These are phyloP conservation scores for Glycine tomentella DNA, from an alignment of 306 rosid genomes.

Conservation along the genomic window DNA sequence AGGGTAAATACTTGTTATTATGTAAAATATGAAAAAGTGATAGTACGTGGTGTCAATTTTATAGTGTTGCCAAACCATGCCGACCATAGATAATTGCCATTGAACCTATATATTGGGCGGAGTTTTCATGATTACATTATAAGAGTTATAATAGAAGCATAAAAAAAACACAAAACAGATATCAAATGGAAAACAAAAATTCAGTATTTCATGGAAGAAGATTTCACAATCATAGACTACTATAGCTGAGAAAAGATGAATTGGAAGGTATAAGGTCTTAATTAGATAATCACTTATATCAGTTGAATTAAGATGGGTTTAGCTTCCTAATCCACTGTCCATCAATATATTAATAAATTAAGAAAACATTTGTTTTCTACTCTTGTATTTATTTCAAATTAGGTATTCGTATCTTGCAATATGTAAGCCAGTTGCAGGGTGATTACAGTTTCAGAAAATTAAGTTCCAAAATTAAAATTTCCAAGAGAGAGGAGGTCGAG, in stretches of 20 bases:
- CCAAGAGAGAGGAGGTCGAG: too few relatives aligned
- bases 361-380: neutral
- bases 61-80: conserved; percentile 11
- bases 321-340: conserved; percentile 43
- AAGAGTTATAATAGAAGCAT: neutral
- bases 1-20: neutral
- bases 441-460: neutral
- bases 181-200: neutral
- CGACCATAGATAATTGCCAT: conserved; percentile 7
- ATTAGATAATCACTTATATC: conserved; percentile 40
- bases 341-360: neutral
- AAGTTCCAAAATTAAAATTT: conserved; percentile 11
- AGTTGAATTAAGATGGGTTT: conserved; percentile 36
- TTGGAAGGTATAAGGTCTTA: conserved; percentile 29
- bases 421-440: neutral
- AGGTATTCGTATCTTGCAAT: neutral
- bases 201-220: conserved; percentile 18
- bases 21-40: neutral
- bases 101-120: conserved; percentile 11
- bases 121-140: conserved; percentile 23
- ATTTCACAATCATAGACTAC: conserved; percentile 45
- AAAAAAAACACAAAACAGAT: neutral
- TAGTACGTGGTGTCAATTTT: conserved; percentile 31
- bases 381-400: neutral
- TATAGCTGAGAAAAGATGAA: neutral